phyloP scores from a whole-genome alignment of 306 rosid species.

The Fagus crenata region DNA sequence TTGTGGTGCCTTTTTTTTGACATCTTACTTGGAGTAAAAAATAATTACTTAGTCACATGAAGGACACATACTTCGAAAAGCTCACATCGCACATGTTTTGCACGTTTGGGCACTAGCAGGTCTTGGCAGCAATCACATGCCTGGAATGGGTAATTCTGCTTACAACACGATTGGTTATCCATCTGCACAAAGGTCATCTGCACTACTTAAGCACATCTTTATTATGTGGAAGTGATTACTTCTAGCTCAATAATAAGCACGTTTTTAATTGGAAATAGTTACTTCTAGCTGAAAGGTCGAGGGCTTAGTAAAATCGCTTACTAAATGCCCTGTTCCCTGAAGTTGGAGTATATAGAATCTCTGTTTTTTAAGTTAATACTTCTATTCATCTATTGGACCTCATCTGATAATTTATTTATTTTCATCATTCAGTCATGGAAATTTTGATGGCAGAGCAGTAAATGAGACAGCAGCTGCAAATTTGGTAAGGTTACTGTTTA shows the following conservation, averaged over 20 bases:
- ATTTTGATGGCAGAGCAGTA: conserved; percentile 44
- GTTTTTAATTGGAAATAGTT: conserved; percentile 16
- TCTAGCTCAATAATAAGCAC: conserved; percentile 48
- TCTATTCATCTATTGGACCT: conserved; percentile 20
- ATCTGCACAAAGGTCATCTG: conserved; percentile 99
- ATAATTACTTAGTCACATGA: conserved; percentile 65
- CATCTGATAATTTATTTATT: conserved; percentile 27
- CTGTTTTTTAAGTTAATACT: conserved; percentile 17
- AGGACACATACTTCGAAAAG: conserved; percentile 72
- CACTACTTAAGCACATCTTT: conserved; percentile 91
- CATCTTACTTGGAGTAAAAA: conserved; percentile 48
- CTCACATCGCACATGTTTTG: conserved; percentile 98
- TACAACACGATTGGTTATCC: conserved; percentile 98
- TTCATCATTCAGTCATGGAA: conserved; percentile 47
- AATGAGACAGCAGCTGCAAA: conserved; percentile 45
- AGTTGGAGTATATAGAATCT: conserved; percentile 27
- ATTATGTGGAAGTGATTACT: conserved; percentile 54
- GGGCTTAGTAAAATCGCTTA: conserved; percentile 29
- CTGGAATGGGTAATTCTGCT: conserved; percentile 98
- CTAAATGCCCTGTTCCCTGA: conserved; percentile 30
- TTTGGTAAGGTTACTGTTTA: conserved; percentile 46
- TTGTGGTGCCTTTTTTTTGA: conserved; percentile 18
- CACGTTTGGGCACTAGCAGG: conserved; percentile 99
- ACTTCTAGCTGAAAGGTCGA: conserved; percentile 35
- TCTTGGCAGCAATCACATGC: conserved; percentile 96